These are phyloP conservation scores for Glycyrrhiza uralensis DNA, from an alignment of 306 rosid species.

Conservation along the genomic window DNA sequence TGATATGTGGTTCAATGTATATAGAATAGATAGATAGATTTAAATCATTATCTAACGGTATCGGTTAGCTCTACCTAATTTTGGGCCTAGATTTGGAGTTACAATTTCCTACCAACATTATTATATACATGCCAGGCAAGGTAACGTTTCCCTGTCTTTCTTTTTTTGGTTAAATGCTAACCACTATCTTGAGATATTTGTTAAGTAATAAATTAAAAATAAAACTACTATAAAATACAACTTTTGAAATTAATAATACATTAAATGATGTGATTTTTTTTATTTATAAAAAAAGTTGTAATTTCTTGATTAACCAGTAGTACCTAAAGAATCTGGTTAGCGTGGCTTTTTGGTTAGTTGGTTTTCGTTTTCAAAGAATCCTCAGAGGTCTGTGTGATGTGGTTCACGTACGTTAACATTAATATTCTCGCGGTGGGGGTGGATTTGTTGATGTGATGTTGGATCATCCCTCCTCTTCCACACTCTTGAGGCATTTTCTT, in stretches of 20 bases:
- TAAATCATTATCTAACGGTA: not conserved
- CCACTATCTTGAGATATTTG: no score
- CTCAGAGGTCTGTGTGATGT: not conserved
- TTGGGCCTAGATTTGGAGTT: constrained; percentile 3
- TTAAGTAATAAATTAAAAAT: no score
- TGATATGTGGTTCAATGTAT: not conserved
- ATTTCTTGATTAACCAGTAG: no score
- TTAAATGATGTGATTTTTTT: no score
- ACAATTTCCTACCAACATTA: constrained; percentile 16
- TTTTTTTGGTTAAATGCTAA: no score
- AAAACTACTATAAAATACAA: no score
- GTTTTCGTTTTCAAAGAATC: constrained; percentile 24
- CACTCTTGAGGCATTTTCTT: constrained; percentile 15
- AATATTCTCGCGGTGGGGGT: constrained; percentile 17
- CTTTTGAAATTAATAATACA: no score
- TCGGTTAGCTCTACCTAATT: constrained; percentile 23
- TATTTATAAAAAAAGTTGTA: no score
- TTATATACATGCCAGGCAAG: no score
- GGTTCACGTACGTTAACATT: constrained; percentile 31
- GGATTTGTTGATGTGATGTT: constrained; percentile 33
- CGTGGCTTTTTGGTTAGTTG: no score
- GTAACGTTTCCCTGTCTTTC: constrained; percentile 26
- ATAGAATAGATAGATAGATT: not conserved
- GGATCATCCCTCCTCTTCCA: constrained; percentile 20
- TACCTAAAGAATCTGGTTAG: no score